phyloP scores from a whole-genome alignment of 257 asterid genomes.

The Solanum neorickii region DNA sequence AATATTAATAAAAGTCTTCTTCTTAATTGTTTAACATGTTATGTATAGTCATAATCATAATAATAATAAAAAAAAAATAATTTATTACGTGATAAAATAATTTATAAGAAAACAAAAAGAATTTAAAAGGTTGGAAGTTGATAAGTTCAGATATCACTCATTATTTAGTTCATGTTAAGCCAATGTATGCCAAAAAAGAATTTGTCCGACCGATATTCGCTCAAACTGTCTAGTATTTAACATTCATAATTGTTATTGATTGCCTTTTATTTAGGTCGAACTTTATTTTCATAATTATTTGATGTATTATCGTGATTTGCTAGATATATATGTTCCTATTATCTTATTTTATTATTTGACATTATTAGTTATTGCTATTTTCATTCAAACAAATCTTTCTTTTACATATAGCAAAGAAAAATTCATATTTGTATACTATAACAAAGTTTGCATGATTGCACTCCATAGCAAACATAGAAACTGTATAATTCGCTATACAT shows the following conservation, averaged over 20 bases:
- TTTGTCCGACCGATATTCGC: not conserved
- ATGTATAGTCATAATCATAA: too few species aligned
- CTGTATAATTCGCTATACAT: too few species aligned
- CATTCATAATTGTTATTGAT: not conserved
- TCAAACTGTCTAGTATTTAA: not conserved
- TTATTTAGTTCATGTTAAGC: not conserved
- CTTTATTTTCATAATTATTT: not conserved
- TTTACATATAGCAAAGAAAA: not conserved
- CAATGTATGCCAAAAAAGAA: not conserved
- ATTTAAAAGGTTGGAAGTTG: not conserved
- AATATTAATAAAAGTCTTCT: not conserved
- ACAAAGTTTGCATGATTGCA: accelerated
- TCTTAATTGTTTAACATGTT: not conserved
- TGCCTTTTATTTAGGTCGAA: not conserved
- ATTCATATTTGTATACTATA: too few species aligned
- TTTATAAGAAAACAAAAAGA: not conserved
- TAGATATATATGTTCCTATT: not conserved
- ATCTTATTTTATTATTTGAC: not conserved
- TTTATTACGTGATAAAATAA: not conserved
- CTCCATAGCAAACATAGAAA: too few species aligned
- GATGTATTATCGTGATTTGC: not conserved
- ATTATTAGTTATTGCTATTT: not conserved
- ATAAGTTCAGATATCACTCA: not conserved
- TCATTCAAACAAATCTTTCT: not conserved
- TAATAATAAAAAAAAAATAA: too few species aligned